These are phyloP conservation scores for Penicillium sumatraense DNA, from an alignment of 2,329 filamentous ascomycete genomes.

Conservation along the genomic window DNA sequence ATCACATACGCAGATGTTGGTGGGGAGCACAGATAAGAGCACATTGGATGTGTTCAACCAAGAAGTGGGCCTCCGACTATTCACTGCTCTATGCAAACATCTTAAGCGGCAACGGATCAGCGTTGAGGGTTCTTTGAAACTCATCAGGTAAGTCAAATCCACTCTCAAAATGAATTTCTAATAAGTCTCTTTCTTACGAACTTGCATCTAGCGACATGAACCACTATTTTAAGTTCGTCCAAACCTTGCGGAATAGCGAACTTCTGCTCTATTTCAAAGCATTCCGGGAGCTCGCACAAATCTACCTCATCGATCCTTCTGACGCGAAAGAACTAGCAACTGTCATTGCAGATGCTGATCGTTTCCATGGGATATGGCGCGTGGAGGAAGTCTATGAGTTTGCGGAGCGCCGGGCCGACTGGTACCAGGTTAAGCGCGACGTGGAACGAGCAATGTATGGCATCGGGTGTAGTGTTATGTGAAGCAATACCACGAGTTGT, in stretches of 20 bases:
- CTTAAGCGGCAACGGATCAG: slow-evolving; percentile 93
- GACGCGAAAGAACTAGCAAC: slow-evolving; percentile 94
- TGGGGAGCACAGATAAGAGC: slow-evolving; percentile 94
- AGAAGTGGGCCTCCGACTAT: slow-evolving; percentile 91
- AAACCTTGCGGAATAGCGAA: slow-evolving; percentile 79
- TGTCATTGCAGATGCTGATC: slow-evolving; percentile 88
- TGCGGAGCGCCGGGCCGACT: slow-evolving; percentile 89
- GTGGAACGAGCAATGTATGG: slow-evolving; percentile 98
- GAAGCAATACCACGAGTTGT: slow-evolving; percentile 35
- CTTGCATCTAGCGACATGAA: slow-evolving; percentile 76
- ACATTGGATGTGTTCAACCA: slow-evolving; percentile 99
- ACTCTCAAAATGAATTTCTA: not conserved
- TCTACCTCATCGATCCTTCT: slow-evolving; percentile 85
- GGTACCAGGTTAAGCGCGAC: slow-evolving; percentile 85
- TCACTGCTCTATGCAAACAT: slow-evolving; percentile 92
- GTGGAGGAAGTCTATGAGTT: slow-evolving; percentile 98
- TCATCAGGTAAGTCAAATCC: slow-evolving; percentile 67
- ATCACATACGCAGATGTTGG: slow-evolving; percentile 88
- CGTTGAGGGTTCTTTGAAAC: slow-evolving; percentile 83
- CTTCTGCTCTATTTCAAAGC: slow-evolving; percentile 89
- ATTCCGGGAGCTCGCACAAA: slow-evolving; percentile 88
- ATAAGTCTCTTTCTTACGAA: slow-evolving; percentile 5
- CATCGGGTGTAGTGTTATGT: slow-evolving; percentile 87
- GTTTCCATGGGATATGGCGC: slow-evolving; percentile 89
- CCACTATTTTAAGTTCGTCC: slow-evolving; percentile 84